Conservation (phyloP, 1,284 basidiomycete genomes). For the Tetrapyrgos nigripes region DNA sequence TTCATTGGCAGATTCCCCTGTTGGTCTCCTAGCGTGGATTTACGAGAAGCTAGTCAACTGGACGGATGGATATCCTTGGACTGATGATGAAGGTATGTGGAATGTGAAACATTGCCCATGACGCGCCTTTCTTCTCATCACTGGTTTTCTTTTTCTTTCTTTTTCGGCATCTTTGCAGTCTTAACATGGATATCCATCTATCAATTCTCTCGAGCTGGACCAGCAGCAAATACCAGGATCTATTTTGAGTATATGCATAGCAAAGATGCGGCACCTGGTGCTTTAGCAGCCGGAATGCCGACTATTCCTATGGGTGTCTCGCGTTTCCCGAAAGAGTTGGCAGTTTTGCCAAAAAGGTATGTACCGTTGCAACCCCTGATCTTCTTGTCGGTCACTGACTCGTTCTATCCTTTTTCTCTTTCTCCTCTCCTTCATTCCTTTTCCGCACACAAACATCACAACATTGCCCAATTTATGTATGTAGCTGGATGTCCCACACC, state of each 20-base stretch:
- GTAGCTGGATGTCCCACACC: background rate
- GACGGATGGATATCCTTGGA: conserved; percentile 55
- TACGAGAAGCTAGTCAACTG: conserved; percentile 60
- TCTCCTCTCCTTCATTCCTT: background rate
- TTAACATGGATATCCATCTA: conserved; percentile 55
- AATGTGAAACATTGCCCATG: too few species aligned
- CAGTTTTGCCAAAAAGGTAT: background rate
- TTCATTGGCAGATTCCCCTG: conserved; percentile 56
- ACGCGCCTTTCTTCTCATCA: conserved; percentile 16
- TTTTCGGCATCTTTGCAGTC: conserved; percentile 32
- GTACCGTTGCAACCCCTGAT: too few species aligned
- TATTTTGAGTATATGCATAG: conserved; percentile 36
- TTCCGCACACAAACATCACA: background rate
- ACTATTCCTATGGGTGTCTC: conserved; percentile 11
- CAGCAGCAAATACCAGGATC: conserved; percentile 48
- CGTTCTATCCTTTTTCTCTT: background rate
- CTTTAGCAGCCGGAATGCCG: background rate
- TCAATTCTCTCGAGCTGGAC: conserved; percentile 54
- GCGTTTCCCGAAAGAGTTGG: conserved; percentile 4
- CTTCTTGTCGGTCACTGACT: too few species aligned
- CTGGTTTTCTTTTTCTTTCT: conserved; percentile 23
- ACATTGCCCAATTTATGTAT: too few species aligned
- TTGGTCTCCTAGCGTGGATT: conserved; percentile 62
- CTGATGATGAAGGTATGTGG: conserved; percentile 51
- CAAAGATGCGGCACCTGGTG: background rate